phyloP scores from a whole-genome alignment of 306 rosid genomes.

The Vicia faba region DNA sequence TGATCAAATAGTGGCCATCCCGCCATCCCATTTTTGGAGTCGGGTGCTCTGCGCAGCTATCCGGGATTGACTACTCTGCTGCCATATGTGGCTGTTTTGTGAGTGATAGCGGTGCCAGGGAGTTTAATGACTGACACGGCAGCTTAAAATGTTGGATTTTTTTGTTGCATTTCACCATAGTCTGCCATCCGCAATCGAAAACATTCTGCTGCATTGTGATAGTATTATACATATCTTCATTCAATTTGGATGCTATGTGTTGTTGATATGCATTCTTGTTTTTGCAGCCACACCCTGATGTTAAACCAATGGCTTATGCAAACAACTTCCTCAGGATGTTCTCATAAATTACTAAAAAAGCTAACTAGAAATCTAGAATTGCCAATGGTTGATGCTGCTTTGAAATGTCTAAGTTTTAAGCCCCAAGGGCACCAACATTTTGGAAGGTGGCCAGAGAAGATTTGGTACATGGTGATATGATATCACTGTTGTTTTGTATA shows the following conservation, averaged over 20 bases:
- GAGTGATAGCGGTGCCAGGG: neutral
- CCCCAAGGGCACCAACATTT: constrained; percentile 41
- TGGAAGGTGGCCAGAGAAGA: constrained; percentile 32
- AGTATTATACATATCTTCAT: neutral
- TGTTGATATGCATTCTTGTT: neutral
- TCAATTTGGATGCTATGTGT: neutral
- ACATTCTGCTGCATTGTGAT: neutral
- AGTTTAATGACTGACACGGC: neutral
- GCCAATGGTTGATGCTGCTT: constrained; percentile 33
- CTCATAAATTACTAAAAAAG: constrained; percentile 45
- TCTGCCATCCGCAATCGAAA: neutral
- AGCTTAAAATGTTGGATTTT: neutral
- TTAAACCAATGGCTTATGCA: constrained; percentile 98
- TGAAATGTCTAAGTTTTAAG: constrained; percentile 28
- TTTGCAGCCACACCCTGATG: constrained; percentile 95
- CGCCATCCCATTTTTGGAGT: no score
- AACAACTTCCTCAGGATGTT: constrained; percentile 90
- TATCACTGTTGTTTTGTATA: constrained; percentile 40
- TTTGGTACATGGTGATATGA: constrained; percentile 37
- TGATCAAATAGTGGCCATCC: no score
- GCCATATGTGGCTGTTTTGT: neutral
- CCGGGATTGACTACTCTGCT: no score
- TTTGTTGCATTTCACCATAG: neutral
- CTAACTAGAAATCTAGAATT: constrained; percentile 41
- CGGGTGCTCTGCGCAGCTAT: no score